These are phyloP conservation scores for Psophocarpus tetragonolobus DNA, from an alignment of 306 rosid genomes.

Conservation along the genomic window DNA sequence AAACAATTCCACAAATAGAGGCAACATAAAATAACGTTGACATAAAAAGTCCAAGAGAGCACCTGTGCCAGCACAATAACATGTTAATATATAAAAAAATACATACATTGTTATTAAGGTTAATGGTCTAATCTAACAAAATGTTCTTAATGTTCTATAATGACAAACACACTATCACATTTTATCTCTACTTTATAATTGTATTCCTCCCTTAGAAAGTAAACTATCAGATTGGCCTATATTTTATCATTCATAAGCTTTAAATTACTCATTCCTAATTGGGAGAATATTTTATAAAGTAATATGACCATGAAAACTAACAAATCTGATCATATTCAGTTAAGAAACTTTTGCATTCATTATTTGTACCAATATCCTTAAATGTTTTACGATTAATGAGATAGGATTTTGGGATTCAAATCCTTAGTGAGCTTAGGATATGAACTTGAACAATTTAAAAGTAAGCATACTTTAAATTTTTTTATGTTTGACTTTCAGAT, in stretches of 20 bases:
- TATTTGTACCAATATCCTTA: neutral
- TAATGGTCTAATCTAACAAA: neutral
- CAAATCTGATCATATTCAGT: neutral
- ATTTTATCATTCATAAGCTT: neutral
- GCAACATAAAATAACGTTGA: conserved; percentile 71
- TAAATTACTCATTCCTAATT: neutral
- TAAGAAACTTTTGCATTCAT: neutral
- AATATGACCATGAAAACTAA: neutral
- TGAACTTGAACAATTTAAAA: neutral
- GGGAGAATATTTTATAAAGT: neutral
- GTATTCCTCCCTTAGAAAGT: neutral
- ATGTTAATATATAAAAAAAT: neutral
- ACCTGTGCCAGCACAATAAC: conserved; percentile 53
- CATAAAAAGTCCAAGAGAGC: conserved; percentile 67
- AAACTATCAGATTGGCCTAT: neutral
- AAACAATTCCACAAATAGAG: conserved; percentile 65
- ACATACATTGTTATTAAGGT: neutral
- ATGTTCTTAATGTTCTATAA: neutral
- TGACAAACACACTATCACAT: neutral
- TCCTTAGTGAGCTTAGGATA: neutral
- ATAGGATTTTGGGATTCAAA: neutral
- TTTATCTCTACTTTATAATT: neutral
- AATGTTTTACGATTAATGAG: neutral
- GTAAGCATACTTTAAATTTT: neutral
- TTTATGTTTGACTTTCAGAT: neutral